Evolutionary conservation across 805 yeast genomes (phyloP).

Genomic region (Jamesozyma spencerorum): DNA sequence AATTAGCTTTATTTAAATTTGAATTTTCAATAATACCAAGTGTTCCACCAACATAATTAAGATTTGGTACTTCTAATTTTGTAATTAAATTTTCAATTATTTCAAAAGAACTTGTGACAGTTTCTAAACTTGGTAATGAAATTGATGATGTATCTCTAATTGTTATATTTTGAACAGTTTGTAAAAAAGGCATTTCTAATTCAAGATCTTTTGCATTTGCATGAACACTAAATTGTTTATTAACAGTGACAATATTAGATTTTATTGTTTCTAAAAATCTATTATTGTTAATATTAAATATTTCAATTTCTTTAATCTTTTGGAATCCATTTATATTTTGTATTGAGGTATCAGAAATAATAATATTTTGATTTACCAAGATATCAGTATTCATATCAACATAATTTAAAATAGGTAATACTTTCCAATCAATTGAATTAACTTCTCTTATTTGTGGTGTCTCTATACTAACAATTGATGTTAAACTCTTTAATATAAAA

Average conservation of each 20-base stretch:
- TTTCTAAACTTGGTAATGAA: conserved; percentile 40
- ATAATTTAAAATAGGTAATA: conserved; percentile 60
- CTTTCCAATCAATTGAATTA: conserved; percentile 53
- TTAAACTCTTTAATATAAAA: conserved; percentile 47
- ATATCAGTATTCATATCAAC: conserved; percentile 46
- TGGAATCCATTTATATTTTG: conserved; percentile 55
- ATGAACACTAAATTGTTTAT: conserved; percentile 50
- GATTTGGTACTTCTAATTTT: conserved; percentile 44
- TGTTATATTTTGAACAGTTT: conserved; percentile 51
- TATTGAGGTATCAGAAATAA: conserved; percentile 63
- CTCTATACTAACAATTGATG: conserved; percentile 51
- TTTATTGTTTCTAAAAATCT: conserved; percentile 57
- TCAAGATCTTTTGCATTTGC: conserved; percentile 54
- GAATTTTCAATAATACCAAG: conserved; percentile 53
- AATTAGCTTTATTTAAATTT: conserved; percentile 39
- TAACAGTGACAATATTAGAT: conserved; percentile 43
- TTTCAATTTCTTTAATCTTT: conserved; percentile 41
- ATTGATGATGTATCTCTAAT: conserved; percentile 50
- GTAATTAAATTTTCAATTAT: conserved; percentile 53
- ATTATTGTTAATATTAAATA: conserved; percentile 62
- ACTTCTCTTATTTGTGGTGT: conserved; percentile 47
- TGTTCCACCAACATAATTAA: conserved; percentile 58
- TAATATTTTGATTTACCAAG: conserved; percentile 41
- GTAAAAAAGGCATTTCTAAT: conserved; percentile 46
- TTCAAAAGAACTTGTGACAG: conserved; percentile 50